A percentile compares a stretch with the other conserved stretches of the same genome.
These are phyloP conservation scores for Diaporthe sp. DNA, from an alignment of 2,329 filamentous ascomycete species.

Conservation along the genomic window DNA sequence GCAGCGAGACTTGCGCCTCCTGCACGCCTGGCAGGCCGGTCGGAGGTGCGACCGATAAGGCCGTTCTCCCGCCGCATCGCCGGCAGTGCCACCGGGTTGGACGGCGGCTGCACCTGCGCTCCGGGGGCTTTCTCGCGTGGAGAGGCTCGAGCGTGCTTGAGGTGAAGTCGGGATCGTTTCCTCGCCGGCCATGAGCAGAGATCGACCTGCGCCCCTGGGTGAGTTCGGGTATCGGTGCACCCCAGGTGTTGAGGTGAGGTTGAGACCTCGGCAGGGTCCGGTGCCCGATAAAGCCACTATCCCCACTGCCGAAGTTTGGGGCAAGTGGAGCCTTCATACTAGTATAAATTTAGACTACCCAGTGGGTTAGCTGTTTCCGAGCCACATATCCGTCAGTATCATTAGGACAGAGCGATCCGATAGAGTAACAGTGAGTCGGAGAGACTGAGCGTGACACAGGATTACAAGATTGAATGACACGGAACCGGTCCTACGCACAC, in stretches of 20 bases:
- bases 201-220: not conserved
- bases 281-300: not conserved
- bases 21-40: constrained; percentile 72
- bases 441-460: no score
- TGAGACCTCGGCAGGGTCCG: constrained; percentile 5
- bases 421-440: no score
- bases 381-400: no score
- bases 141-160: not conserved
- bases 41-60: constrained; percentile 74
- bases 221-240: not conserved
- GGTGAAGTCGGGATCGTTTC: not conserved
- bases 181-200: not conserved
- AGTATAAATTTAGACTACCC: not conserved
- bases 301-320: not conserved
- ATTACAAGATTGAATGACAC: not conserved
- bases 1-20: constrained; percentile 73
- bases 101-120: not conserved
- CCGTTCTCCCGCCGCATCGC: constrained; percentile 48
- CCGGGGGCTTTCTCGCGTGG: not conserved
- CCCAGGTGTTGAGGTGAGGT: not conserved
- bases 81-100: not conserved
- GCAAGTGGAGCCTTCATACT: not conserved
- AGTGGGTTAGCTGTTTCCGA: no score
- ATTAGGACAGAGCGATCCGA: no score
- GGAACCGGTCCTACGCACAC: no score